Base-by-base conservation (phyloP, 176 grass and related monocot species). In the Zoysia pacifica region DNA sequence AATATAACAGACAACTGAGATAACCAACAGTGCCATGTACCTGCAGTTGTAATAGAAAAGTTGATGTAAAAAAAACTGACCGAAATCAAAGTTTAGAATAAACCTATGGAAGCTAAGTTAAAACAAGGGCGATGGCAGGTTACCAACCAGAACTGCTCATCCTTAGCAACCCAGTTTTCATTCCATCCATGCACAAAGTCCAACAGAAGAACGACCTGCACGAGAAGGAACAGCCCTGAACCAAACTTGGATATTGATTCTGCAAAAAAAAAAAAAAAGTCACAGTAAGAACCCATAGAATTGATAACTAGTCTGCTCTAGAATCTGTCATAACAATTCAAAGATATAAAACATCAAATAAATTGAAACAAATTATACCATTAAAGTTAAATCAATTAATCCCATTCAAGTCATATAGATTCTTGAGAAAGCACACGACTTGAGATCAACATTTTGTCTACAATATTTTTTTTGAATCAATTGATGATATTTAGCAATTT, bases 141-240 rank as follows among this genome's bases (percentile, higher is more conserved):
- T 48, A 90, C 89, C 6, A 61, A 98, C 96, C 96, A 99, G 74
- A 99, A 99, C 47, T 93, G 90, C 44, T 95, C 92, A 83, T 99
- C 96, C 84, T 95, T 99, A 5, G 96, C 80, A 1, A 99, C 90
- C 96, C 96, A 99, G 82, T 79, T 99, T 55, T 95, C 93, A 41
- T 99, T 99, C 93, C 96, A 99, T 76, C 92, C 96, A 35, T 99
- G 96, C 70, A 99, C 93, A 47, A 99, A 95, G 43, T 99, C 96
- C 69, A 99, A 85, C 75, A 99, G 83, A 75, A 99, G 96, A 83
- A 99, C 88, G 42, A 99, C 96, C 75, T 99, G 96, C 70, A 99
- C 96, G 5, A 99, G 90, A 60, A 99, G 96, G 82, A 99, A 99
- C 39, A 99, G 56, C 81, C 96, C 96, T 48, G 96, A 99, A 11